A percentile compares a stretch with the other conserved stretches of the same genome.
phyloP scores from a whole-genome alignment of 768 basidiomycete genomes.

The Zangia roseola region DNA sequence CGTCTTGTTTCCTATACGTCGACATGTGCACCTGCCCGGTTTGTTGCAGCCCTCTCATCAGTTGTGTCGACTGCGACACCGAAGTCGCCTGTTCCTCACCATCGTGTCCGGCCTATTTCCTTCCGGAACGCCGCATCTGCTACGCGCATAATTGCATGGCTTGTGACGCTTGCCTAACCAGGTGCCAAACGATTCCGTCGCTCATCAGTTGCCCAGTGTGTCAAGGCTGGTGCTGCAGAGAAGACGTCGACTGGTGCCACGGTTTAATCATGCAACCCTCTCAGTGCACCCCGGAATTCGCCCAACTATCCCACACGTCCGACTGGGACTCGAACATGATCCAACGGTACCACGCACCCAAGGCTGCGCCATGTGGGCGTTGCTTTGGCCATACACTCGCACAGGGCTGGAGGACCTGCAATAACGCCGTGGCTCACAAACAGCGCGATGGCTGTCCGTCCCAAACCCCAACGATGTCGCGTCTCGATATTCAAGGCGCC shows the following conservation, averaged over 20 bases:
- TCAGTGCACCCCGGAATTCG: too few species aligned
- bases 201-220: slow-evolving; percentile 10
- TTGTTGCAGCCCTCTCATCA: neutral
- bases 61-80: slow-evolving; percentile 2
- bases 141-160: neutral
- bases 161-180: slow-evolving; percentile 2
- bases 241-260: slow-evolving; percentile 16
- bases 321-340: slow-evolving; percentile 10
- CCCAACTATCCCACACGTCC: slow-evolving; percentile 1
- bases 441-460: slow-evolving; percentile 6
- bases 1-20: neutral
- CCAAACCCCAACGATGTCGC: neutral
- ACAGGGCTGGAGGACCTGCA: slow-evolving; percentile 1
- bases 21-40: slow-evolving; percentile 4
- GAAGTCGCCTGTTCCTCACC: neutral
- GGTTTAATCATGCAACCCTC: slow-evolving; percentile 12
- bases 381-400: neutral
- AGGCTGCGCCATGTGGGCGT: slow-evolving; percentile 6
- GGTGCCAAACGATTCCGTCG: neutral
- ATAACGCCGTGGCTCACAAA: neutral
- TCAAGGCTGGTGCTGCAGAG: slow-evolving; percentile 9
- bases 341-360: slow-evolving; percentile 14
- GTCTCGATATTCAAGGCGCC: neutral
- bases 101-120: neutral
- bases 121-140: neutral